Conservation (phyloP, 345 rosid genomes). For the Citrus australasica region DNA sequence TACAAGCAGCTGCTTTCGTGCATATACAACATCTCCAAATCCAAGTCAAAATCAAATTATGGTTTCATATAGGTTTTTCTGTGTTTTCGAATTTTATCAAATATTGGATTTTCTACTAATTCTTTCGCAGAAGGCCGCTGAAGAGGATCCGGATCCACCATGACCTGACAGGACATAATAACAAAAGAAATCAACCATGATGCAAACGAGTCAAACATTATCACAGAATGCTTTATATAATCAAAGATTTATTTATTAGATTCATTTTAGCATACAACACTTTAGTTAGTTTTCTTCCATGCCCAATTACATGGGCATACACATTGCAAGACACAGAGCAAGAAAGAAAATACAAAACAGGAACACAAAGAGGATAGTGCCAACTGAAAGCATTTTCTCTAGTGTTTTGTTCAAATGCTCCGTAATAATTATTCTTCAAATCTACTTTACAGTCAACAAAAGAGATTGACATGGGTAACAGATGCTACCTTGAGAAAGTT, state of each 20-base stretch:
- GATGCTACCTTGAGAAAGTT: constrained; percentile 75
- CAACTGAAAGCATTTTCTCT: neutral
- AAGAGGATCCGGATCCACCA: constrained; percentile 78
- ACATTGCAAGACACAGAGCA: neutral
- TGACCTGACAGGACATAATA: constrained; percentile 41
- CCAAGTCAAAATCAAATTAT: neutral
- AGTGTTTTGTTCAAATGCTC: neutral
- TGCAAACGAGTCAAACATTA: neutral
- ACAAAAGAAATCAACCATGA: constrained; percentile 15
- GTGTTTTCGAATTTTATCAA: constrained; percentile 39
- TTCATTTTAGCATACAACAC: neutral
- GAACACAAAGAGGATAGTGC: neutral
- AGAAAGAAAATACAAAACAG: neutral
- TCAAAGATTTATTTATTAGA: neutral
- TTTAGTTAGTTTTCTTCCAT: neutral
- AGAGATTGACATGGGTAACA: neutral
- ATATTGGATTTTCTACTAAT: constrained; percentile 60
- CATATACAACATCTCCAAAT: neutral
- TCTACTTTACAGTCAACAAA: neutral
- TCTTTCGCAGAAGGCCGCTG: constrained; percentile 73
- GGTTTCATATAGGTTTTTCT: constrained; percentile 13
- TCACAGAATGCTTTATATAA: neutral
- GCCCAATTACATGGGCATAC: neutral
- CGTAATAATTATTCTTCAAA: neutral
- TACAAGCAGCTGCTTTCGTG: neutral